phyloP scores from a whole-genome alignment of 306 rosid species.

The Psophocarpus tetragonolobus region DNA sequence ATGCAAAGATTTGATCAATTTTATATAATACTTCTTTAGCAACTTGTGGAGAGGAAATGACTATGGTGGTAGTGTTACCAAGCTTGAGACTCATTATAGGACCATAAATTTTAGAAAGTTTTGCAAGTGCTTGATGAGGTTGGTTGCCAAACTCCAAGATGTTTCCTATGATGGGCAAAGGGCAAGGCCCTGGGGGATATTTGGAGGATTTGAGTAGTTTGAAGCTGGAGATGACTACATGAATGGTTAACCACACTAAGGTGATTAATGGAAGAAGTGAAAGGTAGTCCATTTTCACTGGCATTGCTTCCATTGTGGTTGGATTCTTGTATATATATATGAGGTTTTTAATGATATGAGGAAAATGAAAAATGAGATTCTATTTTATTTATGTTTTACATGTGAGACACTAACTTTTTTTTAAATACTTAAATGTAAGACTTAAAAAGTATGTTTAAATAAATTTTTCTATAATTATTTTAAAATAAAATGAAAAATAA shows the following conservation, averaged over 20 bases:
- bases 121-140: conserved; percentile 10
- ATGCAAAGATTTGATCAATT: not conserved
- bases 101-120: conserved; percentile 29
- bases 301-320: not conserved
- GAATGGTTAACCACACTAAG: not conserved
- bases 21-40: conserved; percentile 28
- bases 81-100: conserved; percentile 33
- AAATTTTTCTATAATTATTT: too few species aligned
- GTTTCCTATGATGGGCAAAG: conserved; percentile 56
- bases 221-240: not conserved
- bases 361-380: too few species aligned
- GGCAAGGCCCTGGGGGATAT: conserved; percentile 48
- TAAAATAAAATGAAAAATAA: too few species aligned
- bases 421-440: too few species aligned
- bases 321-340: too few species aligned
- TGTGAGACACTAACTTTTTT: too few species aligned
- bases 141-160: conserved; percentile 43
- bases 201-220: not conserved
- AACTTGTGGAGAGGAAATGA: conserved; percentile 31
- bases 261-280: not conserved
- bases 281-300: not conserved
- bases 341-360: too few species aligned
- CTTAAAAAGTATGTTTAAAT: too few species aligned
- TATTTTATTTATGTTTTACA: too few species aligned
- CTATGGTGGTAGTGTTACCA: conserved; percentile 25